Evolutionary conservation across 805 yeast species (phyloP).

Genomic region (Metschnikowia shivogae): DNA sequence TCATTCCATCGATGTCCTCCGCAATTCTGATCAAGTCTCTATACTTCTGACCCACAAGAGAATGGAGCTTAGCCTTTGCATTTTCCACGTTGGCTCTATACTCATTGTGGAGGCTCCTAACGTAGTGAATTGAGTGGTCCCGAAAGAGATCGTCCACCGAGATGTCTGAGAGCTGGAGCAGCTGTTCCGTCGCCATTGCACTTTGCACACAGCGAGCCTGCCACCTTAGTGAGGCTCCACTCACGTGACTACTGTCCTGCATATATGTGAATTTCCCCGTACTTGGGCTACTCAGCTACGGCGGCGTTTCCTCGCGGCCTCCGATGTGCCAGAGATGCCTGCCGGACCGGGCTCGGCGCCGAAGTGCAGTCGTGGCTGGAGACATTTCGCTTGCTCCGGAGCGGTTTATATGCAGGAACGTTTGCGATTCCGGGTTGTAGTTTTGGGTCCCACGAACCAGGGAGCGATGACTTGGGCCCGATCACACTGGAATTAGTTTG

Average conservation of each 20-base stretch:
- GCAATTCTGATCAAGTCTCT: slow-evolving; percentile 42
- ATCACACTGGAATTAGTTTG: too few relatives aligned
- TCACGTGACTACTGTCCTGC: background rate
- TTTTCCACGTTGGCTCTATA: slow-evolving; percentile 24
- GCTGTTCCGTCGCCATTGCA: slow-evolving; percentile 1
- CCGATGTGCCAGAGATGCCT: too few relatives aligned
- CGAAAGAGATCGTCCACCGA: slow-evolving; percentile 35
- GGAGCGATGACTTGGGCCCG: background rate
- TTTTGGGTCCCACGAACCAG: background rate
- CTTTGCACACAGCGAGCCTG: background rate
- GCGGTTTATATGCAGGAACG: background rate
- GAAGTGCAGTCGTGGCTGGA: background rate
- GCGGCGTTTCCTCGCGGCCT: too few relatives aligned
- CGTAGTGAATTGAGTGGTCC: slow-evolving; percentile 28
- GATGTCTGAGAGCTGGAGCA: slow-evolving; percentile 6
- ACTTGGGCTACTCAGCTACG: background rate
- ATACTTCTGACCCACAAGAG: slow-evolving; percentile 38
- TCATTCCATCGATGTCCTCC: slow-evolving; percentile 38
- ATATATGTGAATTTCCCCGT: too few relatives aligned
- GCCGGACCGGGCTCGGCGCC: too few relatives aligned
- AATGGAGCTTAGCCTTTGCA: slow-evolving; percentile 33
- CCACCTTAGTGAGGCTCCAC: background rate
- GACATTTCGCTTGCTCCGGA: background rate
- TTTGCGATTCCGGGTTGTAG: background rate
- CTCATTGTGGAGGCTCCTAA: slow-evolving; percentile 27